Evolutionary conservation across 257 asterid genomes (phyloP), one percentile per base, ranked within the genome.

Genomic region (Cinchona pubescens): DNA sequence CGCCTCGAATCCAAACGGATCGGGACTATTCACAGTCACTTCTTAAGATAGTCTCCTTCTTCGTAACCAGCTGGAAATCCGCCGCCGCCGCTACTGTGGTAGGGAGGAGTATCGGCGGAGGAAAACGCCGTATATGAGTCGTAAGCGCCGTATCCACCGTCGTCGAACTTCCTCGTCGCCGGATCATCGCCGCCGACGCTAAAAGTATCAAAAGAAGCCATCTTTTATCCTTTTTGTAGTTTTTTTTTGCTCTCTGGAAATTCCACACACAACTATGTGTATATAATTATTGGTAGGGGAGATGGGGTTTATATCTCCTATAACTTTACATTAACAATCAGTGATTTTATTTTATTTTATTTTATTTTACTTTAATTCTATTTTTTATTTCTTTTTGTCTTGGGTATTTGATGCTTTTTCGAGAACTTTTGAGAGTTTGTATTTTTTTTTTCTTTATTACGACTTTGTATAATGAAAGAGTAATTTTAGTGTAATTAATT

Each of bases 171-270:
- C 63, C 81, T 71, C 78, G 85, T 42, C 76, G 79, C 83, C 45
- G 79, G 65, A 38, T 72, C 79, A 53, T 85, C 95, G 29, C 88
- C 93, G 78, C 89, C 96, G 82, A 82, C 67, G 81, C 89, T 87
- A 83, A 85, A 88, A 42, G 93, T 85, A 82, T 90, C 96, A 79
- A 91, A 87, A 65, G 96, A 87, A 75, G 90, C 87, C 98, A 92
- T 92, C 38, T 62, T 67, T 53, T 38, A 67, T 43, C 59, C 73
- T 42, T 46, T 65, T 49, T 40, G 23, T 51, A 12, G 29, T 34
- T 69, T n/a, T 67, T 63, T 78, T 58, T 63, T 23, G 46, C 51
- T 64, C 27, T 51, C 80, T 79, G 12, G 60, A 53, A 53, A 53
- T 21, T 53, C 23, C 29, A n/a, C 15, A 62, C 30, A 73, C 76